Conservation (phyloP, 371 early-diverging fungal genomes). For the Zopfochytrium polystomum region DNA sequence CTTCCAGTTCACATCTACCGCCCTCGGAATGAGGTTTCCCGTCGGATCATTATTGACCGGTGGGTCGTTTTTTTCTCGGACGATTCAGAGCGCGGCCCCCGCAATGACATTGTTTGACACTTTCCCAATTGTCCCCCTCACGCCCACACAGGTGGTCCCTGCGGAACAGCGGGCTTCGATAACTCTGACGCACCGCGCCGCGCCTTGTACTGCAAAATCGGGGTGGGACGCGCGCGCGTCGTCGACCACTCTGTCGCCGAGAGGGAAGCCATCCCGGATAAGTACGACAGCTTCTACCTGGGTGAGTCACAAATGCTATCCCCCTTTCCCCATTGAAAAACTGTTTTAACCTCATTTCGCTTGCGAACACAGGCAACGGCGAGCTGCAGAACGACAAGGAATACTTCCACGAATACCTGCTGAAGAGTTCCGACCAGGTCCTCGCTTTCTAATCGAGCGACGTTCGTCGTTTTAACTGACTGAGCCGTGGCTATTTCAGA, state of each 20-base stretch:
- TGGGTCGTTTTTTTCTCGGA: background rate
- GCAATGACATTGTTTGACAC: too few relatives aligned
- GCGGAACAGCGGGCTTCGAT: too few relatives aligned
- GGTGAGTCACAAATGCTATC: too few relatives aligned
- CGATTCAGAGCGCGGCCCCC: background rate
- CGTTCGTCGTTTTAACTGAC: too few relatives aligned
- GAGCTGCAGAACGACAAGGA: slow-evolving; percentile 7
- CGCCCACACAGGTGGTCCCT: too few relatives aligned
- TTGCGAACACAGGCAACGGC: background rate
- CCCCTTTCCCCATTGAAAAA: too few relatives aligned
- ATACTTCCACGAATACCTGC: slow-evolving; percentile 47
- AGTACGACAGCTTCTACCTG: slow-evolving; percentile 53
- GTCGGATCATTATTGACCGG: slow-evolving; percentile 38
- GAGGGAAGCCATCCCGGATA: slow-evolving; percentile 40
- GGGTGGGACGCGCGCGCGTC: slow-evolving; percentile 46
- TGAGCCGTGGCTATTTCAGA: slow-evolving; percentile 20
- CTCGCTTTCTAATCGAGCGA: background rate
- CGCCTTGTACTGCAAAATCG: slow-evolving; percentile 48
- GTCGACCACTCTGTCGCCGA: slow-evolving; percentile 35
- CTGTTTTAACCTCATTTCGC: background rate
- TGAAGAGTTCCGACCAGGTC: slow-evolving; percentile 35
- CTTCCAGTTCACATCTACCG: slow-evolving; percentile 38
- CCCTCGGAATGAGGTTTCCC: slow-evolving; percentile 38
- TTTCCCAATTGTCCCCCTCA: too few relatives aligned
- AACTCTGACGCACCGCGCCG: too few relatives aligned